phyloP scores from a whole-genome alignment of 257 asterid species.

The Lantana camara region DNA sequence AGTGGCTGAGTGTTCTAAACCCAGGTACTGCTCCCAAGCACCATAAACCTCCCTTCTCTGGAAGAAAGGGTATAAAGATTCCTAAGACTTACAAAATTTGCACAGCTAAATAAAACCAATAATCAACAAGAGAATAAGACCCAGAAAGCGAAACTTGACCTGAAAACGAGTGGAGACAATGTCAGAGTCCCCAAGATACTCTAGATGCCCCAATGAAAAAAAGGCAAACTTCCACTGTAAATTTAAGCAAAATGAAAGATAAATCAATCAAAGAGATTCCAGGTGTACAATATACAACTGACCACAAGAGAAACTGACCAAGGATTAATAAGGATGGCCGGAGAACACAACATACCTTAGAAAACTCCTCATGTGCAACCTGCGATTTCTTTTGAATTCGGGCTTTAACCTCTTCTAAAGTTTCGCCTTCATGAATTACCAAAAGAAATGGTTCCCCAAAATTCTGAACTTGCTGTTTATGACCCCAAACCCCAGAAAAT shows the following conservation, averaged over 20 bases:
- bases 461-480: no score
- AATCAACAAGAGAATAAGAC: not conserved
- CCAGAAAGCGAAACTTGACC: slow-evolving; percentile 44
- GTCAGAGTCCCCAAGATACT: no score
- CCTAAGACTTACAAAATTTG: not conserved
- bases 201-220: slow-evolving; percentile 67
- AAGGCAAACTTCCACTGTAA: slow-evolving; percentile 82
- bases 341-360: slow-evolving; percentile 5
- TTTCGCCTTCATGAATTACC: slow-evolving; percentile 62
- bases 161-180: slow-evolving; percentile 75
- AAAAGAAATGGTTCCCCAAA: slow-evolving; percentile 62
- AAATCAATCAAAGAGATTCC: no score
- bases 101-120: slow-evolving; percentile 11
- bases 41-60: slow-evolving; percentile 78
- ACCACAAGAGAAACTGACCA: no score
- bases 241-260: slow-evolving; percentile 21
- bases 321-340: no score
- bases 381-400: slow-evolving; percentile 60
- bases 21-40: no score
- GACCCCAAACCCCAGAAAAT: not conserved
- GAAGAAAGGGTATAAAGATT: slow-evolving; percentile 22
- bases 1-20: no score
- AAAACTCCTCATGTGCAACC: slow-evolving; percentile 51
- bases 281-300: no score
- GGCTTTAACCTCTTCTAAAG: slow-evolving; percentile 50